Base-by-base conservation (phyloP, 345 rosid species). In the Populus alba region DNA sequence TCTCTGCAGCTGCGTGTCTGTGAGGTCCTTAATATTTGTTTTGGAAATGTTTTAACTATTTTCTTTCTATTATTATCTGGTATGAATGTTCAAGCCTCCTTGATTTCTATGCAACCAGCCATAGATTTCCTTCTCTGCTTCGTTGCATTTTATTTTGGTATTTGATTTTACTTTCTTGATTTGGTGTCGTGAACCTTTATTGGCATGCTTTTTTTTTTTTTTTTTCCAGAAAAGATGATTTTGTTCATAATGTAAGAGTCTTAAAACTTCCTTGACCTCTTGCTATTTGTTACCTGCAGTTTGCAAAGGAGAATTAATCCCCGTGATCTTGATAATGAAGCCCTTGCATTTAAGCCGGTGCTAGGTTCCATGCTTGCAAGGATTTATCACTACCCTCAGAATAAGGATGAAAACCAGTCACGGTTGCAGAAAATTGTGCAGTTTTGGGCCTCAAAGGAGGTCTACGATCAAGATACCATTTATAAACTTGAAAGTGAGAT, bases 371-470 rank as follows among this genome's bases (percentile, higher is more conserved):
- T 97, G 98, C 97, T 97, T 71, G 93, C 93, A 20, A 90, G 91
- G 83, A 87, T 91, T 72, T 97, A 89, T 86, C 97, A 92, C 86
- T 86, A 85, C 79, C 92, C 95, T 78, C 94, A 88, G 73, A 92
- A 90, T 85, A 91, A 90, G 84, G 97, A 92, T 72, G 98, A 90
- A 81, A 96, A 94, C 75, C 97, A 89, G 83, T 88, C 91, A 25
- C 91, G 95, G 29, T 87, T 97, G 72, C 97, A 92, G 88, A 97
- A 92, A 83, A 94, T 97, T 79, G 81, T 97, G 75, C 97, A 89
- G 82, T 97, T 94, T 79, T 97, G 99, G 99, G 97, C 90, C 74
- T 89, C 97, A 35, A 94, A 97, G 84, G 97, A 91, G 87, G 98
- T 97, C 79, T 97, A 88, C 83, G 92, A 94, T 84, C 90, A 90